Base-by-base conservation (phyloP, 805 yeast genomes). In the Komagataella phaffii region DNA sequence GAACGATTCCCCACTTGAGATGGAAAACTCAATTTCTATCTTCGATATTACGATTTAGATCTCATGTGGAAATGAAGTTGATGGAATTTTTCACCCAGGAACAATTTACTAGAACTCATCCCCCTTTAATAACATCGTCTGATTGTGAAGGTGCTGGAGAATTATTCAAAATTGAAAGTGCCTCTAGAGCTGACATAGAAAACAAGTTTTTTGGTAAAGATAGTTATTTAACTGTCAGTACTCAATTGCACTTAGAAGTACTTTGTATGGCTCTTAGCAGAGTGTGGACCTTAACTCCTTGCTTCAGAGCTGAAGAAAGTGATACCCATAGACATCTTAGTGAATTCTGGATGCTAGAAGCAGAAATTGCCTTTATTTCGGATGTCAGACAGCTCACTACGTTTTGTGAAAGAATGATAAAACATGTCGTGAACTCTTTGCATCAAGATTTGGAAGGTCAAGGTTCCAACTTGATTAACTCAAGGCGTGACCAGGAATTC, bases 91-190 rank as follows among this genome's bases (percentile, higher is more conserved):
- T 88, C 63, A 67, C 71, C 17, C 52, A 60, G 0, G 58, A 74
- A 17, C 75, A 75, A 12, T 88, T 87, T 57, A 66, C 73, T 12
- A 90, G 88, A 67, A 88, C 87, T 0, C 72, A 81, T 23, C 95
- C 98, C 3, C 99, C 99, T 6, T 59, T 91, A 10, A 68, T 91
- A 19, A 93, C 99, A 0, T 73, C 87, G 8, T 80, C 95, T 1
- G 99, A 93, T 64, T 91, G 98, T 63, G 99, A 93, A 68, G 98
- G 99, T 17, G 97, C 96, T 3, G 98, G 98, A 3, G 98, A 93
- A 62, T 77, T 86, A 55, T 93, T 93, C 57, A 44, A 30, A 23
- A n/a, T 50, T 17, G 73, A 71, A 47, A 66, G 72, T 1, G 43
- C 48, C 14, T 24, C 48, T 17, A 44, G 54, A 10, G 46, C 51